phyloP scores from a whole-genome alignment of 2,329 filamentous ascomycete species.

The Claviceps purpurea region DNA sequence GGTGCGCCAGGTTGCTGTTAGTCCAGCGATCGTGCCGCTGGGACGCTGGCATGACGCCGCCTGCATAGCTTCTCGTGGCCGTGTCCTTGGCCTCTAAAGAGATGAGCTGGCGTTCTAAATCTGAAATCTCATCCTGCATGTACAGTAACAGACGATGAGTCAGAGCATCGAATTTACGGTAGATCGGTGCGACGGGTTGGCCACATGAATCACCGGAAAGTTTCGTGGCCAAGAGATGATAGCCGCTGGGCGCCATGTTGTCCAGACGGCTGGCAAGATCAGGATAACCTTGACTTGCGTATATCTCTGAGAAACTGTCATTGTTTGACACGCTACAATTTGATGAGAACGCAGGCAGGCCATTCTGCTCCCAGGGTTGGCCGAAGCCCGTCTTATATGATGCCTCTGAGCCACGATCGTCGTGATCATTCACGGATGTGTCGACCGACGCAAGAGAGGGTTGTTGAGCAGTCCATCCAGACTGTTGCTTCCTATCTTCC shows the following conservation, averaged over 20 bases:
- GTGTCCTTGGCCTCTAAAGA: slow-evolving; percentile 50
- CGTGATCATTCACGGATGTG: not conserved
- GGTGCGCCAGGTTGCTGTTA: slow-evolving; percentile 44
- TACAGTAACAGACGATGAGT: slow-evolving; percentile 74
- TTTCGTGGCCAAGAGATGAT: slow-evolving; percentile 47
- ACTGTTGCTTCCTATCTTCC: slow-evolving; percentile 1
- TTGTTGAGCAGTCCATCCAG: slow-evolving; percentile 1
- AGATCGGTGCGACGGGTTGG: slow-evolving; percentile 44
- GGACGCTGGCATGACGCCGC: slow-evolving; percentile 41
- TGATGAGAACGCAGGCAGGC: not conserved
- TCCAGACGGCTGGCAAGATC: slow-evolving; percentile 1
- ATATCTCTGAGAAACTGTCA: slow-evolving; percentile 1
- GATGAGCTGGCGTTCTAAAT: slow-evolving; percentile 67
- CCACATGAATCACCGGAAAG: slow-evolving; percentile 21
- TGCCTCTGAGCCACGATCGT: not conserved
- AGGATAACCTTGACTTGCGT: not conserved
- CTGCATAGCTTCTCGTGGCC: slow-evolving; percentile 27
- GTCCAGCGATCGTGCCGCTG: slow-evolving; percentile 41
- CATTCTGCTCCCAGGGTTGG: slow-evolving; percentile 1
- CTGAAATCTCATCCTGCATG: slow-evolving; percentile 71
- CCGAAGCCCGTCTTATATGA: not conserved
- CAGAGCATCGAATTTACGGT: slow-evolving; percentile 68
- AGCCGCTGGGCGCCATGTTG: slow-evolving; percentile 34
- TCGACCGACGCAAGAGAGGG: not conserved
- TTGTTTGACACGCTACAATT: not conserved